A percentile compares a stretch with the other conserved stretches of the same genome.
These are phyloP conservation scores for Symbiotaphrina buchneri DNA, from an alignment of 495 filamentous ascomycete genomes.

Conservation along the genomic window DNA sequence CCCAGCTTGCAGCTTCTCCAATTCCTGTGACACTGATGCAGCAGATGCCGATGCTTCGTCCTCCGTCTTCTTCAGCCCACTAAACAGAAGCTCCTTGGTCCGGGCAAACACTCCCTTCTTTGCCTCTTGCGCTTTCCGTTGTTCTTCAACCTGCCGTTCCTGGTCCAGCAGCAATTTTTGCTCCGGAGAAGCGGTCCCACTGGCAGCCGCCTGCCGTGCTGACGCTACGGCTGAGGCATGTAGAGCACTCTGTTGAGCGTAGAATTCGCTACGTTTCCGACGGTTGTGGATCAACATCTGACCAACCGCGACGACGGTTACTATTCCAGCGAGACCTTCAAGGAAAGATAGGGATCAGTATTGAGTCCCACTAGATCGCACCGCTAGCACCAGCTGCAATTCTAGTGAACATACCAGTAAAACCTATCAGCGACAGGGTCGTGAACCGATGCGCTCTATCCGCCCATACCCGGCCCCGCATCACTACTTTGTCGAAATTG, in stretches of 20 bases:
- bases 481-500: conserved; percentile 44
- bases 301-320: conserved; percentile 58
- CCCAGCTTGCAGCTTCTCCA: background rate
- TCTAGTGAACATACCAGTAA: conserved; percentile 55
- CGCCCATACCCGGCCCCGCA: conserved; percentile 45
- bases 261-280: conserved; percentile 39
- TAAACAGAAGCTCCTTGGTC: background rate
- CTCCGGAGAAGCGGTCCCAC: conserved; percentile 35
- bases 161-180: conserved; percentile 23
- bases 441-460: conserved; percentile 67
- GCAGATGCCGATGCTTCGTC: no score
- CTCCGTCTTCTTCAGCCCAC: conserved; percentile 1
- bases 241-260: conserved; percentile 34
- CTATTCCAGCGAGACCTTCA: conserved; percentile 43
- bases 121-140: background rate
- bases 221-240: conserved; percentile 24
- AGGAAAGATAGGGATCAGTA: no score
- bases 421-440: conserved; percentile 48
- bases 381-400: no score
- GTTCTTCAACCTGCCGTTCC: background rate
- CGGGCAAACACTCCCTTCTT: background rate
- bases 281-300: conserved; percentile 84
- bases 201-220: conserved; percentile 35
- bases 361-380: no score
- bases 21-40: no score